phyloP scores from a whole-genome alignment of 1,284 basidiomycete genomes.

The Papiliotrema laurentii region DNA sequence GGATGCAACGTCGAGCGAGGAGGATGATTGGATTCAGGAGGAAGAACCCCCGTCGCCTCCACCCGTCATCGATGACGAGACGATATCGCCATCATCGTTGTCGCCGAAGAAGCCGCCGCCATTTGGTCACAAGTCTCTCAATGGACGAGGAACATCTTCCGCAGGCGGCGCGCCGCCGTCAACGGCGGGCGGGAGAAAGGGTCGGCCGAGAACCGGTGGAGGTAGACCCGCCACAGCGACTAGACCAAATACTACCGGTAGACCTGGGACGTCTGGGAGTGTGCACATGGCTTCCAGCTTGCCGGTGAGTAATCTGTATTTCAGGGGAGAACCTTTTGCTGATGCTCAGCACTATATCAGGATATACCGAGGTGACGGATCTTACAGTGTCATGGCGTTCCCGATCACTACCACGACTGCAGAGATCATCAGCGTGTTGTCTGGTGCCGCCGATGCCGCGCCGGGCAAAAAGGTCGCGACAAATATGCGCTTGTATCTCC shows the following conservation, averaged over 20 bases:
- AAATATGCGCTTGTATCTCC: constrained; percentile 69
- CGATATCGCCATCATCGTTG: not conserved
- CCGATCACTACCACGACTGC: constrained; percentile 64
- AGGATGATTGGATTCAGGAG: constrained; percentile 39
- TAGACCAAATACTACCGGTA: constrained; percentile 21
- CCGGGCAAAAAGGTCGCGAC: constrained; percentile 59
- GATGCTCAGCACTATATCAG: constrained; percentile 54
- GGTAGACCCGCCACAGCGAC: constrained; percentile 19
- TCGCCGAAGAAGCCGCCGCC: constrained; percentile 19
- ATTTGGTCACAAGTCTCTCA: constrained; percentile 31
- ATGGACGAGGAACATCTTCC: constrained; percentile 1
- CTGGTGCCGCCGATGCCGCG: constrained; percentile 22
- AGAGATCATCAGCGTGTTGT: constrained; percentile 61
- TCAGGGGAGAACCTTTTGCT: constrained; percentile 3
- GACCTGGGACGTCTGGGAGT: constrained; percentile 28
- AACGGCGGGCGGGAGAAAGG: constrained; percentile 10
- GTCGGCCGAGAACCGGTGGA: constrained; percentile 12
- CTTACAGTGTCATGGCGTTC: constrained; percentile 67
- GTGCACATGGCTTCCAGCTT: constrained; percentile 7
- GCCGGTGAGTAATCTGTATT: constrained; percentile 15
- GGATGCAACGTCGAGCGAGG: constrained; percentile 21
- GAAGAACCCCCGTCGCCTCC: constrained; percentile 11
- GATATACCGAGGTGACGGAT: constrained; percentile 71
- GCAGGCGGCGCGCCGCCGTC: constrained; percentile 12
- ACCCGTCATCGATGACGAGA: not conserved